Conservation (phyloP, 352 stramenopile genomes). For the Sclerospora graminicola region DNA sequence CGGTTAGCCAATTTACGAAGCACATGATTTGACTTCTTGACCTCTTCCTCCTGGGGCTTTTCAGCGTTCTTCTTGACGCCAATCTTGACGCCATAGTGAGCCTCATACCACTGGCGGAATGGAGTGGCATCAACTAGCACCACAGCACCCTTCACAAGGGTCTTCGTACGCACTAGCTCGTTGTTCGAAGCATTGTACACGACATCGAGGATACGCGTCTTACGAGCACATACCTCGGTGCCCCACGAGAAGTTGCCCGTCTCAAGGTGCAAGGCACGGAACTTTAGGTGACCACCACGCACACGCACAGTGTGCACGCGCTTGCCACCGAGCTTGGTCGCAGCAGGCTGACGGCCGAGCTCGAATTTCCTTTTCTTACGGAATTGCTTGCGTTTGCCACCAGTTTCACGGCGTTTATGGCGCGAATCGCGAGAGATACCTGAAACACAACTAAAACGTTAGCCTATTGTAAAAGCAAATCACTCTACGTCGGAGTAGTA, state of each 20-base stretch:
- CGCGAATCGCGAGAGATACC: conserved; percentile 99
- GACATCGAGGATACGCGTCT: conserved; percentile 99
- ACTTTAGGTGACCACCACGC: conserved; percentile 97
- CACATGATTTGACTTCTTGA: conserved; percentile 91
- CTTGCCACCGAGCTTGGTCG: conserved; percentile 98
- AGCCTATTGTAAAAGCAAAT: conserved; percentile 2
- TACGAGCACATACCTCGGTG: conserved; percentile 94
- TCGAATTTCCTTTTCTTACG: conserved; percentile 99
- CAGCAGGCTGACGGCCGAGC: conserved; percentile 94
- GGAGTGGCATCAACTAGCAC: conserved; percentile 97
- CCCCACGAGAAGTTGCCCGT: conserved; percentile 99
- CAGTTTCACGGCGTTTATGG: conserved; percentile 99
- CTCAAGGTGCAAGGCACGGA: conserved; percentile 96
- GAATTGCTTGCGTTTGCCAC: conserved; percentile 95
- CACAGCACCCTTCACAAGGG: conserved; percentile 98
- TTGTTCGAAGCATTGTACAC: conserved; percentile 99
- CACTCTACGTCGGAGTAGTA: conserved; percentile 9
- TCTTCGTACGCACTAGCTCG: conserved; percentile 99
- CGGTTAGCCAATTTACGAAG: conserved; percentile 90
- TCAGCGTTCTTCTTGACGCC: conserved; percentile 81
- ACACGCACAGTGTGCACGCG: conserved; percentile 93
- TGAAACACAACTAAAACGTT: conserved; percentile 25
- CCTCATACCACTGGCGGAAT: conserved; percentile 99
- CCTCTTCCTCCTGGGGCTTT: conserved; percentile 71
- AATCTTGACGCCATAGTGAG: conserved; percentile 95